Evolutionary conservation across 2,329 filamentous ascomycete genomes (phyloP).

Genomic region (Xylariaceae sp.): DNA sequence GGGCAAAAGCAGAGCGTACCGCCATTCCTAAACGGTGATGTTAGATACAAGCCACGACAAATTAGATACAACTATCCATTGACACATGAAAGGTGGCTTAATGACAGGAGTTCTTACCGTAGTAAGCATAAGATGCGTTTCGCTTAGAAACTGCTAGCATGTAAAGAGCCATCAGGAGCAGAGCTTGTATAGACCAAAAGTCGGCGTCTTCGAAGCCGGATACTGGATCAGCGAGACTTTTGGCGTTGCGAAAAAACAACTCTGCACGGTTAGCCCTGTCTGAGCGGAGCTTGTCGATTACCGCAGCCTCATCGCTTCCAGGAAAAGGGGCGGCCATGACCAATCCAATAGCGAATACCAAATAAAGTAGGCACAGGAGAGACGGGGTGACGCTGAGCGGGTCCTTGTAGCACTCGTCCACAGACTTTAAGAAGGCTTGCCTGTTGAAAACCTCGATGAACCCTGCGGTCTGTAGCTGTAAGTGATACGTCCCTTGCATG

Average conservation of each 20-base stretch:
- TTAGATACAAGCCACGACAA: slow-evolving; percentile 7
- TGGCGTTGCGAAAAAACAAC: slow-evolving; percentile 67
- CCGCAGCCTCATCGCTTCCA: slow-evolving; percentile 54
- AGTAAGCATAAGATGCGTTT: slow-evolving; percentile 68
- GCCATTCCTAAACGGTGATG: slow-evolving; percentile 61
- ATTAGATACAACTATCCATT: background rate
- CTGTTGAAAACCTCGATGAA: slow-evolving; percentile 66
- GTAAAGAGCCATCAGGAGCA: slow-evolving; percentile 69
- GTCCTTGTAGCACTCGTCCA: slow-evolving; percentile 62
- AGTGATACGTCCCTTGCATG: slow-evolving; percentile 17
- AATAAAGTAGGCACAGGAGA: slow-evolving; percentile 65
- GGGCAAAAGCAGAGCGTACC: slow-evolving; percentile 65
- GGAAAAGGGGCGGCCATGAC: slow-evolving; percentile 61
- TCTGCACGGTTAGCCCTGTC: slow-evolving; percentile 62
- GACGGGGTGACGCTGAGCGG: slow-evolving; percentile 57
- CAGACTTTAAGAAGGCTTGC: slow-evolving; percentile 53
- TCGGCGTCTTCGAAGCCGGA: slow-evolving; percentile 66
- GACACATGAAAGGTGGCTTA: background rate
- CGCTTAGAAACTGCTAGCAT: slow-evolving; percentile 67
- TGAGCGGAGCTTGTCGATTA: slow-evolving; percentile 58
- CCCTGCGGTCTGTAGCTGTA: slow-evolving; percentile 58
- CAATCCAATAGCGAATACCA: slow-evolving; percentile 69
- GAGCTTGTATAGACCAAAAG: slow-evolving; percentile 69
- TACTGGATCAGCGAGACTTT: slow-evolving; percentile 53
- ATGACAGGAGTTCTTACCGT: slow-evolving; percentile 52